Base-by-base conservation (phyloP, 441 rosid genomes). In the Viola pubescens region DNA sequence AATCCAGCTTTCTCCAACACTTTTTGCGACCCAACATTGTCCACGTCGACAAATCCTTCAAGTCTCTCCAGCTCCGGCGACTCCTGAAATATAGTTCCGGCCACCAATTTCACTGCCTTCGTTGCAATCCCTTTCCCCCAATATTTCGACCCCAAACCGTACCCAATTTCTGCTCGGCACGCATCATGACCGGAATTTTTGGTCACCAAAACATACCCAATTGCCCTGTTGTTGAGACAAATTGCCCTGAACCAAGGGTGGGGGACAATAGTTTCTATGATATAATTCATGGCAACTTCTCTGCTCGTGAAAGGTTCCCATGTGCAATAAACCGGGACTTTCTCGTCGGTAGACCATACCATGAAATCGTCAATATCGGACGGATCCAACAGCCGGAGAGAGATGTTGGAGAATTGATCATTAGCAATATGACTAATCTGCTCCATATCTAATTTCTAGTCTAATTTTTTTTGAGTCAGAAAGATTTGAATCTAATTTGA, bases 91-190 rank as follows among this genome's bases (percentile, higher is more conserved):
- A 48, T 48, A 48, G 41, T 3, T 0, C 62, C 9, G 5, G 54
- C 54, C 5, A 55, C 71, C 66, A 65, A 61, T 50, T 62, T 65
- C n/a, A 75, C 54, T 5, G 71, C 76, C 11, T 6, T 44, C 7
- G 79, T 64, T 11, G 76, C 68, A 4, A 68, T 44, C n/a, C 76
- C 74, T 19, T 61, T 53, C 3, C 69, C 71, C 76, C 69, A 61
- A 62, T 59, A 52, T 41, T 59, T 43, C 3, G 58, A 39, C 16
- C 13, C 38, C 55, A 70, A 11, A 3, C 55, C 64, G 19, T 66
- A 63, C 9, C 78, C 54, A 14, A 7, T 4, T 7, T 50, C 34
- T 0, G 19, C 54, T 5, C 54, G 14, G 0, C 54, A 50, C 16
- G 3, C 34, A 50, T 4, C 54, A 13, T 3, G 8, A 4, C 54